Evolutionary conservation across 2,329 filamentous ascomycete species (phyloP).

Genomic region (Didymella lethalis): DNA sequence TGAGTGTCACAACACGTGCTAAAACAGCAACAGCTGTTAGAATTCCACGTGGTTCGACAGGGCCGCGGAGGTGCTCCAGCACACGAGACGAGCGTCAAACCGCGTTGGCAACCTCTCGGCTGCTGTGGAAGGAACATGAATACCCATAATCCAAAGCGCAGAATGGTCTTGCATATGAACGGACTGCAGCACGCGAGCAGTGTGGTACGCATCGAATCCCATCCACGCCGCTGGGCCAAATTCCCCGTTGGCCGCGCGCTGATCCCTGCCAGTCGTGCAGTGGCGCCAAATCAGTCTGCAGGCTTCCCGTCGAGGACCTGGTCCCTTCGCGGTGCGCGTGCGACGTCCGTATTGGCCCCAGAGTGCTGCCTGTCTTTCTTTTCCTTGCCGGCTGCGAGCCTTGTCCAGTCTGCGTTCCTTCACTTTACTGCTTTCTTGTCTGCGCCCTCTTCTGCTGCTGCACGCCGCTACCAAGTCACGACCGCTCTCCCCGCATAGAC

Average conservation of each 20-base stretch:
- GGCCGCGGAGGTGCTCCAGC: neutral
- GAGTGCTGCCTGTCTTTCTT: slow-evolving; percentile 27
- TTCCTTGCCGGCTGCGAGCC: slow-evolving; percentile 4
- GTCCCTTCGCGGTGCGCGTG: slow-evolving; percentile 25
- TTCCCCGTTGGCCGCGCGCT: slow-evolving; percentile 4
- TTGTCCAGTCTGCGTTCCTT: neutral
- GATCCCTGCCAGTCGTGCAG: slow-evolving; percentile 31
- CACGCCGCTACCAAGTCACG: neutral
- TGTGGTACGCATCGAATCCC: neutral
- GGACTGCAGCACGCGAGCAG: neutral
- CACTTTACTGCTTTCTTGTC: neutral
- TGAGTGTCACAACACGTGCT: neutral
- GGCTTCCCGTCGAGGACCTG: slow-evolving; percentile 15
- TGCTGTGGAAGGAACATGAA: neutral
- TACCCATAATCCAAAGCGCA: neutral
- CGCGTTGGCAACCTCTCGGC: neutral
- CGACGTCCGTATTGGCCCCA: slow-evolving; percentile 29
- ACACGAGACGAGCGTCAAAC: neutral
- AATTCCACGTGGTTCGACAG: neutral
- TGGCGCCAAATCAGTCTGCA: slow-evolving; percentile 33
- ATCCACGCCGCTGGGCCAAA: slow-evolving; percentile 5
- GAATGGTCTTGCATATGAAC: neutral
- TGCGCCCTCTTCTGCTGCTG: neutral
- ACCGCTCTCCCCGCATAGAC: neutral
- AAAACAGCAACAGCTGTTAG: neutral